Base-by-base conservation (phyloP, 2,329 filamentous ascomycete genomes). In the Mariannaea elegans region DNA sequence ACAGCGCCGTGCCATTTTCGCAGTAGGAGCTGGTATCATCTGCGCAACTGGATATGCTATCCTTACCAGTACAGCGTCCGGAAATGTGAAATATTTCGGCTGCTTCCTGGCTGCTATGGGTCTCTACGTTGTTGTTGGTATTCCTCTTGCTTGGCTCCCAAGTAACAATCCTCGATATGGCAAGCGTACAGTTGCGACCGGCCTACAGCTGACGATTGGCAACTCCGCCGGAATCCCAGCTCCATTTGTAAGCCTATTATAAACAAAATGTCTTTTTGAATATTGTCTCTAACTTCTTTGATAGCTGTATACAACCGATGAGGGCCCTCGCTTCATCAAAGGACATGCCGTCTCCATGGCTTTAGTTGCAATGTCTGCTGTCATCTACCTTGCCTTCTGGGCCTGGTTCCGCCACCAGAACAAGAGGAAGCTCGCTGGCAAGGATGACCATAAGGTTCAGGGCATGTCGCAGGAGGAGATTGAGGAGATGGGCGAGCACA, bases 61-160 rank as follows among this genome's bases (percentile, higher is more conserved):
- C 56, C 72, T 90, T 16, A 82, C 90, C 32, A 81, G 84, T 8
- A 77, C 84, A 18, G 77, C 78, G 0, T 77, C 80, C 0, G 78
- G 81, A 0, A 81, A 81, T 0, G 86, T 84, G 1, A 85, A 87
- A 58, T 90, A 89, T 62, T 86, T 87, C 21, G 73, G 86, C 1
- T 89, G 87, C 57, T 84, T 90, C 70, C 75, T 90, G 12, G 83
- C 88, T 0, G 87, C 87, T 0, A 78, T 86, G 72, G 88, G 88
- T 0, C 64, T 90, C 1, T 90, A 90, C 65, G 69, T 76, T 1
- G 71, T 76, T 31, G 74, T 77, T 1, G 74, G 76, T 0, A 63
- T 78, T 10, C 76, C 76, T 6, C 67, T 78, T 2, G 73, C 75
- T 7, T 78, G 76, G 76, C 63, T 84, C 27, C 78, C 85, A 0